These are phyloP conservation scores for Acer negundo DNA, from an alignment of 345 rosid genomes.

Conservation along the genomic window DNA sequence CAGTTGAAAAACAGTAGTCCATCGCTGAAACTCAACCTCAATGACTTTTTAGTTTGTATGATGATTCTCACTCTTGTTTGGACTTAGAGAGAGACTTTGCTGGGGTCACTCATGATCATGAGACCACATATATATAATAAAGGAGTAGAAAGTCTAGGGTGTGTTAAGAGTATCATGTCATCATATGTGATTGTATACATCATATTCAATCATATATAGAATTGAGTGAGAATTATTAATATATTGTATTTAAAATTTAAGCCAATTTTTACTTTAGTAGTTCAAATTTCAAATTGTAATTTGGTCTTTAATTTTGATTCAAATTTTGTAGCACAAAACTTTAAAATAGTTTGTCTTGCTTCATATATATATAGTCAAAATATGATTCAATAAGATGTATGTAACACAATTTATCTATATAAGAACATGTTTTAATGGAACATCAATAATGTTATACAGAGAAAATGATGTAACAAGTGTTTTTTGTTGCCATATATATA, in stretches of 20 bases:
- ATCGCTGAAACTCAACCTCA: conserved; percentile 1
- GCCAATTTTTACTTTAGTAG: neutral
- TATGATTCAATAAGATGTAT: neutral
- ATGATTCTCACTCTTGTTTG: neutral
- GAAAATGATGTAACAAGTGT: too few relatives aligned
- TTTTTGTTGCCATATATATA: too few relatives aligned
- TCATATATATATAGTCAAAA: neutral
- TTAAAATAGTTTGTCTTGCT: too few relatives aligned
- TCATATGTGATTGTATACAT: neutral
- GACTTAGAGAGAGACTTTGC: neutral
- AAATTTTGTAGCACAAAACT: too few relatives aligned
- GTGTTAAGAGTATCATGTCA: neutral
- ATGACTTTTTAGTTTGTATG: neutral
- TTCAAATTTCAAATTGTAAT: neutral
- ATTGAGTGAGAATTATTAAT: neutral
- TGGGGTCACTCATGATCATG: conserved; percentile 1
- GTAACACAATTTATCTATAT: neutral
- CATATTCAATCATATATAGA: neutral
- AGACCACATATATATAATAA: conserved; percentile 3
- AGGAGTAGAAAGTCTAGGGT: conserved; percentile 10
- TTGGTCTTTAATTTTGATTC: too few relatives aligned
- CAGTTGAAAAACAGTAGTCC: conserved; percentile 26
- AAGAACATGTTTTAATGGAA: too few relatives aligned
- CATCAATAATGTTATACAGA: too few relatives aligned
- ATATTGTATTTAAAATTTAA: neutral